Conservation (phyloP, 371 early-diverging fungal genomes). For the Mortierella sp. region DNA sequence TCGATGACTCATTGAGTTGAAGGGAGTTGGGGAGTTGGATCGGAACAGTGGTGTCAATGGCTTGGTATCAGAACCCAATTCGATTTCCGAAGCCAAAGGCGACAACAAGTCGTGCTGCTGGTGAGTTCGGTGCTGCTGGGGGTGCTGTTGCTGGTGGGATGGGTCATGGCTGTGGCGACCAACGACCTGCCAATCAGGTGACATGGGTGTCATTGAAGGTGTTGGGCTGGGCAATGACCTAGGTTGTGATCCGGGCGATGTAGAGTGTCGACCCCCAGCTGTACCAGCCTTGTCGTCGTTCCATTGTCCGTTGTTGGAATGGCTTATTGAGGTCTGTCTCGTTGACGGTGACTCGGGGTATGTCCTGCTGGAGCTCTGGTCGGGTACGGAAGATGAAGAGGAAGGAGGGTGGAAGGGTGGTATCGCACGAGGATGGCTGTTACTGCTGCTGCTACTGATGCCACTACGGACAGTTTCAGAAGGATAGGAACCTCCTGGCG, state of each 20-base stretch:
- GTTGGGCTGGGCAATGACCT: slow-evolving; percentile 44
- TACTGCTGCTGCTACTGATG: background rate
- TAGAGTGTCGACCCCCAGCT: background rate
- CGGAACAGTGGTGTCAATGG: slow-evolving; percentile 25
- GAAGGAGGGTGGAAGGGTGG: background rate
- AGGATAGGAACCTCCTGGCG: slow-evolving; percentile 4
- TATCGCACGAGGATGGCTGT: slow-evolving; percentile 3
- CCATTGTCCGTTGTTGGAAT: background rate
- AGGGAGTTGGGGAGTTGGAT: slow-evolving; percentile 20
- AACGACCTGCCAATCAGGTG: slow-evolving; percentile 26
- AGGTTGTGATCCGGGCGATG: slow-evolving; percentile 21
- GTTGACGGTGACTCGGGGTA: background rate
- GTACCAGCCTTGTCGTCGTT: background rate
- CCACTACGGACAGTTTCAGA: slow-evolving; percentile 2
- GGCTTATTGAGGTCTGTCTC: background rate
- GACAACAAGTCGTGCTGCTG: slow-evolving; percentile 20
- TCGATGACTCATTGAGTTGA: background rate
- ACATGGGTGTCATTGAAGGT: slow-evolving; percentile 27
- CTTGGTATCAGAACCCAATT: slow-evolving; percentile 21
- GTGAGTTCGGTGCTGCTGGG: slow-evolving; percentile 5
- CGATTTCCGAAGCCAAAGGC: slow-evolving; percentile 25
- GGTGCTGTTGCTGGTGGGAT: slow-evolving; percentile 8
- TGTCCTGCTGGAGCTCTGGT: background rate
- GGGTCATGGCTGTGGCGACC: slow-evolving; percentile 1
- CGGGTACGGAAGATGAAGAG: background rate